A percentile compares a stretch with the other conserved stretches of the same genome.
These are phyloP conservation scores for Solanum boliviense DNA, from an alignment of 257 asterid species.

Conservation along the genomic window DNA sequence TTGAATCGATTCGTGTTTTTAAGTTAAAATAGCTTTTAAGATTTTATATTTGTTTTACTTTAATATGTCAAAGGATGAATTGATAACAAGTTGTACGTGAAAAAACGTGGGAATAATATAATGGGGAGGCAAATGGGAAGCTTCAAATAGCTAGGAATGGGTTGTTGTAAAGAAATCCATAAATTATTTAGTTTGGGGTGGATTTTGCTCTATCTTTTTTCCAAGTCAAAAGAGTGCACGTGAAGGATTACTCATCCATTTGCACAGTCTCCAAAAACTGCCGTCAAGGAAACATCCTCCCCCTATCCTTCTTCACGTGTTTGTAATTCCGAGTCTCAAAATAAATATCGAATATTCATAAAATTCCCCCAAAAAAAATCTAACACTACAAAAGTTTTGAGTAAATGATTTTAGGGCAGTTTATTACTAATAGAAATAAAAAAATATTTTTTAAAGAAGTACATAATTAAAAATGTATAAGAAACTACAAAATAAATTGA, in stretches of 20 bases:
- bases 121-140: background rate
- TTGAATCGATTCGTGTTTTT: no score
- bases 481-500: background rate
- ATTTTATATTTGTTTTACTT: no score
- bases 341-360: no score
- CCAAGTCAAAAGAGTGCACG: constrained; percentile 8
- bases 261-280: background rate
- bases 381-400: background rate
- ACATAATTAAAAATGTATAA: no score
- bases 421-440: background rate
- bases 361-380: no score
- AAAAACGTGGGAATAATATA: background rate
- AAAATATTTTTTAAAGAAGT: background rate
- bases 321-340: background rate
- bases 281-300: constrained; percentile 11
- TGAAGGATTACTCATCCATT: background rate
- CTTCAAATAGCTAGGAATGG: background rate
- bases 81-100: background rate
- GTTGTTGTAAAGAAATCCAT: background rate
- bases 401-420: background rate
- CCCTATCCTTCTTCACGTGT: background rate
- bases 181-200: background rate
- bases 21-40: no score
- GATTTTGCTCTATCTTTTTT: background rate
- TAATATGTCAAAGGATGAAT: background rate